Percentiles rank a stretch among this genome's conserved stretches.
These are phyloP conservation scores for Huiozyma naganishii DNA, from an alignment of 805 yeast genomes.

Conservation along the genomic window DNA sequence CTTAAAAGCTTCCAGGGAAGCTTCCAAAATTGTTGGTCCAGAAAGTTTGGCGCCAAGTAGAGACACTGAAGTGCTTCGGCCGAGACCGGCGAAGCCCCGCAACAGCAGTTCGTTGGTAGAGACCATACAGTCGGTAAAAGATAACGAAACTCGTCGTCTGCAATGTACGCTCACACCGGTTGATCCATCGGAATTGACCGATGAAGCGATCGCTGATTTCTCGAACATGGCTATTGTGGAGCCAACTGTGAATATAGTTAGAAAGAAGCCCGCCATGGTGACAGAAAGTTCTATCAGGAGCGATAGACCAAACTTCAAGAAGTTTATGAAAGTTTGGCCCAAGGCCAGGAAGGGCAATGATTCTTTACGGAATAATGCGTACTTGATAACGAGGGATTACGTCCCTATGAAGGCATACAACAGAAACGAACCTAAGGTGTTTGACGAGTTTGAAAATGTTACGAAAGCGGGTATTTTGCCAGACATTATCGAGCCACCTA, in stretches of 20 bases:
- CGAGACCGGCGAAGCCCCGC: slow-evolving; percentile 2
- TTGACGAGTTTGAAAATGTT: neutral
- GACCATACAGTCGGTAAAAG: slow-evolving; percentile 26
- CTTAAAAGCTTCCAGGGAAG: no score
- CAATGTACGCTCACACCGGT: slow-evolving; percentile 19
- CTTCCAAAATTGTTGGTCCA: no score
- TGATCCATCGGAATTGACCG: slow-evolving; percentile 20
- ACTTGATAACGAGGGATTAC: slow-evolving; percentile 26
- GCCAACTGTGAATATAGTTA: slow-evolving; percentile 14
- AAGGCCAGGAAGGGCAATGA: slow-evolving; percentile 1
- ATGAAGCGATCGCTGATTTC: slow-evolving; percentile 24
- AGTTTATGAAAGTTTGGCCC: slow-evolving; percentile 28
- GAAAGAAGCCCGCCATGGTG: slow-evolving; percentile 1
- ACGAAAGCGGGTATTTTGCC: neutral
- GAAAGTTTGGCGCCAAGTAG: no score
- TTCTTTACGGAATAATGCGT: slow-evolving; percentile 14
- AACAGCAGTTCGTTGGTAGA: slow-evolving; percentile 12
- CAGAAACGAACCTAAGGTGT: slow-evolving; percentile 1
- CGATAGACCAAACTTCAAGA: slow-evolving; percentile 32
- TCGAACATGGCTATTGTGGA: slow-evolving; percentile 30
- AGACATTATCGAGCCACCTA: neutral
- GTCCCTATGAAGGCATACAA: slow-evolving; percentile 22
- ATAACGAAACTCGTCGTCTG: slow-evolving; percentile 20
- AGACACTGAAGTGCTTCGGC: neutral
- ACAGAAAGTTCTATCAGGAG: slow-evolving; percentile 4